Evolutionary conservation across 441 rosid genomes (phyloP), one percentile per base, ranked within the genome.

Genomic region (Euphorbia celastroides): DNA sequence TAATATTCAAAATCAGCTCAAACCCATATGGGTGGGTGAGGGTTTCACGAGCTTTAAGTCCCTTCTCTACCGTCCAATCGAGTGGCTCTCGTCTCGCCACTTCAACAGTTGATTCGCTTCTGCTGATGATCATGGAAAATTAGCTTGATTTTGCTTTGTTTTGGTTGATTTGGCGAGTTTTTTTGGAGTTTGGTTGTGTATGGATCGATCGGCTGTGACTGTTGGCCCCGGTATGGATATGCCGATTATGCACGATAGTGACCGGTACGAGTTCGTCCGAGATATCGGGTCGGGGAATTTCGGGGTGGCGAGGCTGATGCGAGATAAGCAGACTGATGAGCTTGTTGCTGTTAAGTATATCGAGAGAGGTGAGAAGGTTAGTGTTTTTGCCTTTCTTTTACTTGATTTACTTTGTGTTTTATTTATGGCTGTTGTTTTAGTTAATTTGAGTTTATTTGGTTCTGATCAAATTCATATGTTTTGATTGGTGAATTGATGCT

Each of bases 291-390:
- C 99, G 0, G 97, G 99, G 71, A 93, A 93, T 71, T 91, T 91
- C 46, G 99, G 97, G 28, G 92, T 93, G 22, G 99, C 97, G 0
- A 84, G 95, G 81, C 75, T 94, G 80, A 92, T 89, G 98, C 86
- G 93, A 73, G 97, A 94, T 42, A 83, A 84, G 69, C 88, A 80
- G 70, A 88, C 88, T 46, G 79, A 86, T 22, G 96, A 88, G 66
- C 97, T 92, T 76, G 97, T 92, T 73, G 99, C 99, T 77, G 96
- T 94, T 36, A 94, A 94, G 82, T 92, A 92, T 62, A 94, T 94
- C 79, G 98, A 94, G 92, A 80, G 99, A 80, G 99, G 99, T 78
- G 91, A 91, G 77, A 94, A 89, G 98, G 99, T 94, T 63, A 76
- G 88, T 86, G 64, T 60, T 48, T 30, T 65, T 44, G 5, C 27